Conservation (phyloP, 495 filamentous ascomycete genomes). For the Podospora australis region DNA sequence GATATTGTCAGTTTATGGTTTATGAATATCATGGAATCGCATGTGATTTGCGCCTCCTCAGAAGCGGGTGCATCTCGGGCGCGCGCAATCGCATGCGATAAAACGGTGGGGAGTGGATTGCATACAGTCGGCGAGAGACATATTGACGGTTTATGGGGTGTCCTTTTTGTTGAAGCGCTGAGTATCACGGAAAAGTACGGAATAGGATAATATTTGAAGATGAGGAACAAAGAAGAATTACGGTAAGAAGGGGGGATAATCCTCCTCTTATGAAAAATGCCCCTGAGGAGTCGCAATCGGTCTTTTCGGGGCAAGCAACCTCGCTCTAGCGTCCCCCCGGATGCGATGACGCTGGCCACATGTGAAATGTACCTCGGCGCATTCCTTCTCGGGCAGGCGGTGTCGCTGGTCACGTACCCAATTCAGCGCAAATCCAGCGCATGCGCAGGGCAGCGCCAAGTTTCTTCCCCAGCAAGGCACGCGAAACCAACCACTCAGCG, state of each 20-base stretch:
- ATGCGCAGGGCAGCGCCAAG: no score
- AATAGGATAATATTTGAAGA: slow-evolving; percentile 17
- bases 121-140: slow-evolving; percentile 81
- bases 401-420: no score
- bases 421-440: no score
- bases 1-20: slow-evolving; percentile 5
- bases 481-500: no score
- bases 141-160: slow-evolving; percentile 35
- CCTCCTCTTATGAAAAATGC: slow-evolving; percentile 1
- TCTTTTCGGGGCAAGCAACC: slow-evolving; percentile 6
- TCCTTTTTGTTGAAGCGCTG: no score
- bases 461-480: no score
- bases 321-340: slow-evolving; percentile 5
- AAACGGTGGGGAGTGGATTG: background rate
- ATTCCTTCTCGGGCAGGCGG: no score
- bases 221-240: background rate
- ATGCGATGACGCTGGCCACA: slow-evolving; percentile 23
- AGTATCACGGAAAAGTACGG: slow-evolving; percentile 1
- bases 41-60: background rate
- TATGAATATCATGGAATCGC: background rate
- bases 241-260: background rate
- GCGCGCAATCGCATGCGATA: background rate
- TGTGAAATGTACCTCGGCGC: slow-evolving; percentile 30
- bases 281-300: background rate
- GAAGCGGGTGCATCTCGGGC: no score